Evolutionary conservation across 306 rosid genomes (phyloP).

Genomic region (Vigna reflexopilosa): DNA sequence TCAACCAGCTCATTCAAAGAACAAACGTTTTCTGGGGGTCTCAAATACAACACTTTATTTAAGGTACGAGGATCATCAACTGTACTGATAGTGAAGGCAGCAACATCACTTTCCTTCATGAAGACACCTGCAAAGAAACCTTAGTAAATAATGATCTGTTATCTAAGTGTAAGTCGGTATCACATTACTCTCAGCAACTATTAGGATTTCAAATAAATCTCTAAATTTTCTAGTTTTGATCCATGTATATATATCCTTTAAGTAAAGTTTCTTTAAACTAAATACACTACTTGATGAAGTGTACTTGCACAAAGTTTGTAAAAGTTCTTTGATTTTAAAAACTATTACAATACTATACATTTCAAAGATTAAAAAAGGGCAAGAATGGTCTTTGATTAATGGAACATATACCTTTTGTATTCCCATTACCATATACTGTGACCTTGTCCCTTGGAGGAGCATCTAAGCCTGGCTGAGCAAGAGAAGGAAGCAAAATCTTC

Average conservation of each 20-base stretch:
- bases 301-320: too few relatives aligned
- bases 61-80: conserved; percentile 76
- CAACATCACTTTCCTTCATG: conserved; percentile 74
- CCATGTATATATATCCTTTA: too few relatives aligned
- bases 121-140: conserved; percentile 61
- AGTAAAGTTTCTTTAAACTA: too few relatives aligned
- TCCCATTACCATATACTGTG: conserved; percentile 76
- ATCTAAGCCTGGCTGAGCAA: conserved; percentile 71
- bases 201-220: too few relatives aligned
- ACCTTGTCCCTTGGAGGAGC: conserved; percentile 78
- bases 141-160: too few relatives aligned
- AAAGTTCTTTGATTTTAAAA: neutral
- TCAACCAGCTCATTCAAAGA: conserved; percentile 73
- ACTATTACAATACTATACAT: too few relatives aligned
- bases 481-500: conserved; percentile 71
- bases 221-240: too few relatives aligned
- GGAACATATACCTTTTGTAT: conserved; percentile 64
- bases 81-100: conserved; percentile 73
- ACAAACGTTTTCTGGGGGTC: conserved; percentile 74
- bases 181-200: neutral
- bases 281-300: too few relatives aligned
- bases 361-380: neutral
- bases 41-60: conserved; percentile 71
- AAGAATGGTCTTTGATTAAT: conserved; percentile 31
- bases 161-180: neutral